These are phyloP conservation scores for Mucor circinelloides DNA, from an alignment of 371 early-diverging fungal species.

Conservation along the genomic window DNA sequence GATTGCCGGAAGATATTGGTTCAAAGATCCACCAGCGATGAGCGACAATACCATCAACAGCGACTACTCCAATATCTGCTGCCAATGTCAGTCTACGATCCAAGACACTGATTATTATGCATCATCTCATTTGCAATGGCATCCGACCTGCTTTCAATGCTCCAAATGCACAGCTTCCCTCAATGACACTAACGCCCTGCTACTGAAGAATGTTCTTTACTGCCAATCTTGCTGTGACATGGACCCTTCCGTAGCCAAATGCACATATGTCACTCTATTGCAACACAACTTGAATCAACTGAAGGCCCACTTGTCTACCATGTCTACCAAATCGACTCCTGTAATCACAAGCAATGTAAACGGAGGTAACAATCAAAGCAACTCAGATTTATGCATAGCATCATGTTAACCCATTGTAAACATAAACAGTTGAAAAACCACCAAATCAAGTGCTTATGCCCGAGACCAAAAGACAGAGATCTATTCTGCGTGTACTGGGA, in stretches of 20 bases:
- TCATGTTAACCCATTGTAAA: not conserved
- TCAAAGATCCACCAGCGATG: constrained; percentile 32
- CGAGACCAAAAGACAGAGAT: constrained; percentile 12
- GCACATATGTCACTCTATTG: constrained; percentile 1
- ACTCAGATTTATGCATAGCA: not conserved
- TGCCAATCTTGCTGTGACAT: constrained; percentile 5
- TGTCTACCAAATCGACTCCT: not conserved
- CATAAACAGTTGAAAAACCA: not conserved
- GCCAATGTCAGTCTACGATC: constrained; percentile 7
- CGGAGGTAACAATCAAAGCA: not conserved
- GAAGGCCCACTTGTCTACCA: not conserved
- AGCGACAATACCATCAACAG: too few relatives aligned
- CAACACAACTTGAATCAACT: not conserved
- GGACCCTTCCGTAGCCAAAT: not conserved
- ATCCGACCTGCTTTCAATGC: constrained; percentile 78
- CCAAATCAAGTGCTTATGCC: constrained; percentile 7
- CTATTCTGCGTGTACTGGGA: constrained; percentile 7
- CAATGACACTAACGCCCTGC: constrained; percentile 17
- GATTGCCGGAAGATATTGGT: constrained; percentile 48
- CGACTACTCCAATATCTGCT: not conserved
- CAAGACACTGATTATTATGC: constrained; percentile 9
- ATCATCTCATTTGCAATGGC: constrained; percentile 56
- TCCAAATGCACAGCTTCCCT: constrained; percentile 53
- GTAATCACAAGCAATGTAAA: not conserved
- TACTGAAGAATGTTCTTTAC: not conserved